Evolutionary conservation across 306 rosid species (phyloP).

Genomic region (Alnus rubra): DNA sequence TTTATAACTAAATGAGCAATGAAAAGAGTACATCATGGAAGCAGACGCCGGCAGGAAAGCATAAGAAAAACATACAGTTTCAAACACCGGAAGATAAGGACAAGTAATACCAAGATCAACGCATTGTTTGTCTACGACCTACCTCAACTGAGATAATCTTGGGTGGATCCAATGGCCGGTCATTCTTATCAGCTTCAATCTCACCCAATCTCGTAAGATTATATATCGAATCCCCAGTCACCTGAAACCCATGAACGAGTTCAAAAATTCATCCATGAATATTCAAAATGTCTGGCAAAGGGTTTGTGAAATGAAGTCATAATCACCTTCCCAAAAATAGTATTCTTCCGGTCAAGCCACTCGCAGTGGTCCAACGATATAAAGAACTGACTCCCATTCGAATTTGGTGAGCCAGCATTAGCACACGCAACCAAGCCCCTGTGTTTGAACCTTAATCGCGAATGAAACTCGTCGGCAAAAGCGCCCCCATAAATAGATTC

Average conservation of each 20-base stretch:
- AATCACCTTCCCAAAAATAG: conserved; percentile 81
- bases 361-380: conserved; percentile 74
- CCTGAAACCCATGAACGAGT: conserved; percentile 53
- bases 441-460: conserved; percentile 88
- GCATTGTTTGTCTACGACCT: conserved; percentile 25
- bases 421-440: conserved; percentile 94
- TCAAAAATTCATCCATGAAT: conserved; percentile 13
- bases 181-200: conserved; percentile 76
- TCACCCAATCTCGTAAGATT: conserved; percentile 83
- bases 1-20: conserved; percentile 4
- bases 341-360: conserved; percentile 80
- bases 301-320: conserved; percentile 3
- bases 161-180: conserved; percentile 78
- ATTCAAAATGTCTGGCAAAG: background rate
- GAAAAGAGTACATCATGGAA: background rate
- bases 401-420: conserved; percentile 60
- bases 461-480: conserved; percentile 84
- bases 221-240: conserved; percentile 90
- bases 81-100: background rate
- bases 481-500: conserved; percentile 79
- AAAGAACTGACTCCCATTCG: conserved; percentile 93
- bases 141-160: conserved; percentile 92
- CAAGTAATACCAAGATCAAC: background rate
- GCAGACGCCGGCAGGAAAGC: background rate
- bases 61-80: background rate